phyloP scores from a whole-genome alignment of 78 protist species.

The Capsaspora owczarzaki region DNA sequence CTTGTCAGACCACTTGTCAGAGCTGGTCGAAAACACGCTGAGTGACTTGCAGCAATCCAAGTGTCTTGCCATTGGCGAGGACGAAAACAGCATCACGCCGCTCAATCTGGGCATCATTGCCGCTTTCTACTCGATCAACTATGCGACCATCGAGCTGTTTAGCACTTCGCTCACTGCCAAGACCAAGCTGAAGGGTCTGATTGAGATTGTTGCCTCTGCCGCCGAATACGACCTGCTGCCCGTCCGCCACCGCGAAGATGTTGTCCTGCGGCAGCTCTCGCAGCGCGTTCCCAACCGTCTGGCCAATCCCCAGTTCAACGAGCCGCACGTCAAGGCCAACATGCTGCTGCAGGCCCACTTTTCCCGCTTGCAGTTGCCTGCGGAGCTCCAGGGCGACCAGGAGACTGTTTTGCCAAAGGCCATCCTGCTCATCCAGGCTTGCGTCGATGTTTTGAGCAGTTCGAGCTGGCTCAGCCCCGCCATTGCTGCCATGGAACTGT shows the following conservation, averaged over 20 bases:
- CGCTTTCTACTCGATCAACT: slow-evolving; percentile 84
- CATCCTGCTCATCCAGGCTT: slow-evolving; percentile 59
- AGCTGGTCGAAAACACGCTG: slow-evolving; percentile 84
- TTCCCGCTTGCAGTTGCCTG: slow-evolving; percentile 39
- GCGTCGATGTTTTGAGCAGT: slow-evolving; percentile 82
- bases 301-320: slow-evolving; percentile 36
- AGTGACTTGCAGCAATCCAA: slow-evolving; percentile 65
- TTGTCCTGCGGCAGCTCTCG: slow-evolving; percentile 52
- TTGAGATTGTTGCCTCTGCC: slow-evolving; percentile 74
- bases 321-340: slow-evolving; percentile 72
- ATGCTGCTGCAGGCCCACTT: slow-evolving; percentile 81
- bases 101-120: slow-evolving; percentile 92
- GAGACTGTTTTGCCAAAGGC: neutral
- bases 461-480: slow-evolving; percentile 81
- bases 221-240: slow-evolving; percentile 78
- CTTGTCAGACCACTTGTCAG: slow-evolving; percentile 83
- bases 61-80: slow-evolving; percentile 62
- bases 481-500: slow-evolving; percentile 88
- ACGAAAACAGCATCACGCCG: slow-evolving; percentile 64
- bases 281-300: slow-evolving; percentile 60
- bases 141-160: slow-evolving; percentile 79
- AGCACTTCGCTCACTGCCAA: slow-evolving; percentile 45
- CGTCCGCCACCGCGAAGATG: slow-evolving; percentile 84
- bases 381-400: slow-evolving; percentile 43
- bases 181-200: slow-evolving; percentile 62